phyloP scores from a whole-genome alignment of 2,329 filamentous ascomycete species.

The Stagonosporopsis rhizophila region DNA sequence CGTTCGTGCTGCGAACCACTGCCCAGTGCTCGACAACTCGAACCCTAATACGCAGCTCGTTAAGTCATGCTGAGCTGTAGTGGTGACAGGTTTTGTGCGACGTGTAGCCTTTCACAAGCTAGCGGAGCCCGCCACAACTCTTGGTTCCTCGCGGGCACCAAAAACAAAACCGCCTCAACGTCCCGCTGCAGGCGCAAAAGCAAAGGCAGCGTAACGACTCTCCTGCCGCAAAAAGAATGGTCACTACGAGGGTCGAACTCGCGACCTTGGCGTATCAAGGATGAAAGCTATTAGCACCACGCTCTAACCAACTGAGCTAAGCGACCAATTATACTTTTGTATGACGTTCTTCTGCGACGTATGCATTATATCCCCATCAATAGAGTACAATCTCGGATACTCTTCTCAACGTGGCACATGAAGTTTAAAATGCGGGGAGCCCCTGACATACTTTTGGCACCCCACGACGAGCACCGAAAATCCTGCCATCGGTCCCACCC shows the following conservation, averaged over 20 bases:
- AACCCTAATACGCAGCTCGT: not conserved
- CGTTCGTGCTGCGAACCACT: slow-evolving; percentile 20
- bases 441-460: not conserved
- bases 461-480: not conserved
- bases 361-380: not conserved
- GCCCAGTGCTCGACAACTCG: slow-evolving; percentile 15
- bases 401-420: no score
- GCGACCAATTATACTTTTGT: slow-evolving; percentile 5
- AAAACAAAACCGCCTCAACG: not conserved
- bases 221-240: slow-evolving; percentile 6
- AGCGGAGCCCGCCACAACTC: not conserved
- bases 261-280: slow-evolving; percentile 25
- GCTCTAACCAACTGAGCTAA: slow-evolving; percentile 28
- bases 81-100: not conserved
- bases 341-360: not conserved
- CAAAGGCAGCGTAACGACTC: not conserved
- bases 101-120: not conserved
- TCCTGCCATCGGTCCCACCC: slow-evolving; percentile 5
- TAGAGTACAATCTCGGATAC: no score
- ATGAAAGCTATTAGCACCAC: slow-evolving; percentile 25
- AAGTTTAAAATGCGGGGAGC: not conserved
- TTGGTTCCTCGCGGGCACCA: not conserved
- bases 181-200: not conserved
- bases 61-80: not conserved
- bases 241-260: slow-evolving; percentile 27